phyloP scores from a whole-genome alignment of 805 yeast genomes.

The Wickerhamiella azyma region DNA sequence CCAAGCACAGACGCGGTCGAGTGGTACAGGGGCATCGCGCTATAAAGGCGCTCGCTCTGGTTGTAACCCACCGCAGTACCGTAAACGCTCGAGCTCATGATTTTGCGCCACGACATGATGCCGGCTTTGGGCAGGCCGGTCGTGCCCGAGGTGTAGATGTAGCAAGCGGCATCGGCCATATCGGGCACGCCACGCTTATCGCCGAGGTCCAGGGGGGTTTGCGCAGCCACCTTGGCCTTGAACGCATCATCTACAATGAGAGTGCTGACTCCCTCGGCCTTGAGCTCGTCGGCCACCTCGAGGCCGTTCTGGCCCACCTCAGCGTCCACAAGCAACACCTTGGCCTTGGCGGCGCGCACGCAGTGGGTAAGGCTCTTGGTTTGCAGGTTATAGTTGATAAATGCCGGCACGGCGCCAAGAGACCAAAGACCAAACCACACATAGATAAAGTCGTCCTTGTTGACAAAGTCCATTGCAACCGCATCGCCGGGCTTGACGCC shows the following conservation, averaged over 20 bases:
- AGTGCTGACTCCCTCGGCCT: slow-evolving; percentile 13
- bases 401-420: slow-evolving; percentile 79
- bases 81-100: slow-evolving; percentile 58
- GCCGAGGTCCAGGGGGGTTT: slow-evolving; percentile 33
- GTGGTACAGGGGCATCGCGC: slow-evolving; percentile 93
- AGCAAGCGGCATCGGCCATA: slow-evolving; percentile 50
- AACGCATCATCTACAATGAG: slow-evolving; percentile 31
- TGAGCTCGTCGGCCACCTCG: slow-evolving; percentile 35
- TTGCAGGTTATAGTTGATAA: slow-evolving; percentile 65
- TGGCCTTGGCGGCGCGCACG: slow-evolving; percentile 49
- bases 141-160: slow-evolving; percentile 87
- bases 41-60: slow-evolving; percentile 47
- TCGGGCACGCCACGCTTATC: slow-evolving; percentile 42
- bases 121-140: slow-evolving; percentile 93
- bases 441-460: slow-evolving; percentile 68
- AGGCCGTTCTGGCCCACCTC: slow-evolving; percentile 42
- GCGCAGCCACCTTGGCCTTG: slow-evolving; percentile 29
- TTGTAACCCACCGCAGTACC: slow-evolving; percentile 52
- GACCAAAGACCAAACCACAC: slow-evolving; percentile 84
- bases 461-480: slow-evolving; percentile 63
- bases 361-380: slow-evolving; percentile 72
- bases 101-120: slow-evolving; percentile 81
- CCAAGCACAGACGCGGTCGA: slow-evolving; percentile 88
- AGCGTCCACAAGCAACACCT: slow-evolving; percentile 61
- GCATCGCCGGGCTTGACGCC: slow-evolving; percentile 53